Evolutionary conservation across 495 filamentous ascomycete genomes (phyloP).

Genomic region (Terfezia claveryi): DNA sequence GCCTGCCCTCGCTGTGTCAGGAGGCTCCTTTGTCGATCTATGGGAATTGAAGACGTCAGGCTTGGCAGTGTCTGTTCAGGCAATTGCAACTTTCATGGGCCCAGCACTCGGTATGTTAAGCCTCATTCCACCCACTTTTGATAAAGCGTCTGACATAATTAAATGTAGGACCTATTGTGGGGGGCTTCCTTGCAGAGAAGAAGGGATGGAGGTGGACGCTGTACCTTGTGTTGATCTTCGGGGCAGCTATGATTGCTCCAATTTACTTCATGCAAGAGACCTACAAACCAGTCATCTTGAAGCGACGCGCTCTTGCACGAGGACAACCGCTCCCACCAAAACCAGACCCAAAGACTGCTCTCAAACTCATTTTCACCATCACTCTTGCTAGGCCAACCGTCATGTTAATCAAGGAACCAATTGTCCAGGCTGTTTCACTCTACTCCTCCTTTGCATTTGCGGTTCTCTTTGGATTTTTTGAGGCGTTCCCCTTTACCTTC

Average conservation of each 20-base stretch:
- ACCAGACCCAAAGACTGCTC: constrained; percentile 19
- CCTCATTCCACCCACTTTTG: neutral
- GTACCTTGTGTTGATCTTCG: constrained; percentile 63
- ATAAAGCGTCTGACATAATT: neutral
- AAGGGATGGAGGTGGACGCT: constrained; percentile 56
- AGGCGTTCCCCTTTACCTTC: constrained; percentile 36
- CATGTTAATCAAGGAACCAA: constrained; percentile 45
- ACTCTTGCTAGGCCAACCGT: constrained; percentile 36
- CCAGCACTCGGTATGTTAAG: constrained; percentile 12
- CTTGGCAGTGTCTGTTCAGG: constrained; percentile 17
- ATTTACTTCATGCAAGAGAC: constrained; percentile 46
- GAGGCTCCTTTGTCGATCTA: constrained; percentile 19
- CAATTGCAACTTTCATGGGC: constrained; percentile 19
- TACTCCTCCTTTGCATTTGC: constrained; percentile 43
- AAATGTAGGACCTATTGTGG: constrained; percentile 45
- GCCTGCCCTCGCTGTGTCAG: constrained; percentile 17
- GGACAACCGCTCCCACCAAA: constrained; percentile 22
- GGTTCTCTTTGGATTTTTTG: constrained; percentile 44
- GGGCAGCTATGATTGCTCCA: constrained; percentile 38
- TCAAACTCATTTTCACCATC: constrained; percentile 31
- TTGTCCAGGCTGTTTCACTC: constrained; percentile 36
- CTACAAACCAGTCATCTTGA: constrained; percentile 38
- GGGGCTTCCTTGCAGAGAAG: constrained; percentile 47
- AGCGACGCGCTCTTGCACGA: constrained; percentile 26
- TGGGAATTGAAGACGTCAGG: constrained; percentile 19